phyloP scores from a whole-genome alignment of 306 rosid genomes.

The Cyclanthera cordifolia region DNA sequence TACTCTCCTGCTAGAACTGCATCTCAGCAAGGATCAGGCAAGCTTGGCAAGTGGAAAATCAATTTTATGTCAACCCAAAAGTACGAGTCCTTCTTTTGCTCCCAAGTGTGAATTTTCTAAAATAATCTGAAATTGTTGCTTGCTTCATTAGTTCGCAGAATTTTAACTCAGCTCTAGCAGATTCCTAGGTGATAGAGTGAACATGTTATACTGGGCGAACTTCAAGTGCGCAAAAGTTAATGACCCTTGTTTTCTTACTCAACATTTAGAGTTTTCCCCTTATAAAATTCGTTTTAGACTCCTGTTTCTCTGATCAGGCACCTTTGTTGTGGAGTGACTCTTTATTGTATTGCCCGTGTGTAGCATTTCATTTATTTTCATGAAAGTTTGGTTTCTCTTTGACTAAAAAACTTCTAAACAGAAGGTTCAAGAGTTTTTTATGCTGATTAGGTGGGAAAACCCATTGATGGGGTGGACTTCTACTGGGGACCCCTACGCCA shows the following conservation, averaged over 20 bases:
- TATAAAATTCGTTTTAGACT: neutral
- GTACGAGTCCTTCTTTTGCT: constrained; percentile 22
- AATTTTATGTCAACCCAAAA: constrained; percentile 88
- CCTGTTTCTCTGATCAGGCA: neutral
- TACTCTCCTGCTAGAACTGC: constrained; percentile 98
- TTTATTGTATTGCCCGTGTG: neutral
- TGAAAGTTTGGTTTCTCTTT: neutral
- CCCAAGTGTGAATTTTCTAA: too few species aligned
- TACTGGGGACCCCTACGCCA: constrained; percentile 85
- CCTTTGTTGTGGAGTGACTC: neutral
- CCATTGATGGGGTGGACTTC: constrained; percentile 99
- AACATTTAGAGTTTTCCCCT: too few species aligned
- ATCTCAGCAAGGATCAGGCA: constrained; percentile 94
- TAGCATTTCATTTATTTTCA: neutral
- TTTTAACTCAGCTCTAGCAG: too few species aligned
- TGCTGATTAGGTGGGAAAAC: constrained; percentile 79
- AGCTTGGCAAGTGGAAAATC: constrained; percentile 88
- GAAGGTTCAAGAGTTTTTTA: neutral
- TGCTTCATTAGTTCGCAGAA: too few species aligned
- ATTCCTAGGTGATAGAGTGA: too few species aligned
- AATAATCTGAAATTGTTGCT: too few species aligned
- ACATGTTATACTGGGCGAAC: too few species aligned
- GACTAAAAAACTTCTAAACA: neutral
- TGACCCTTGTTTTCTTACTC: too few species aligned
- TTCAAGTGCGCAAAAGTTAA: too few species aligned